Base-by-base conservation (phyloP, 129 eudicot genomes). In the Artemisia tridentata region DNA sequence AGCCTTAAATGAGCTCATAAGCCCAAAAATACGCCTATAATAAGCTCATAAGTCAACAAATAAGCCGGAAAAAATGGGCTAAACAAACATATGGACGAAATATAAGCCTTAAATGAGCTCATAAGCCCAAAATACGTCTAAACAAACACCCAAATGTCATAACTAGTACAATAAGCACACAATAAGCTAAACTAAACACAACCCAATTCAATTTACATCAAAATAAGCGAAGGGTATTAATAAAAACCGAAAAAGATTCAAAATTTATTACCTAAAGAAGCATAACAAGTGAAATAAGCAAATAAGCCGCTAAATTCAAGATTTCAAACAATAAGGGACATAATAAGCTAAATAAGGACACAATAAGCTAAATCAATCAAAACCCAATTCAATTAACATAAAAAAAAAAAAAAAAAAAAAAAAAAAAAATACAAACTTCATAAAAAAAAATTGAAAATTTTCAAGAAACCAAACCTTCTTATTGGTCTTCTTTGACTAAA, bases 381-480 rank as follows among this genome's bases (percentile, higher is more conserved):
- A 13, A 3, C 56, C 56, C 11, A 18, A 47, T 70, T 56, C 55
- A 58, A 58, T 57, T 66, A 12, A 67, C 49, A 27, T 0, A 12
- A 23, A 21, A 58, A 19, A 0, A 18, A 16, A 19, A 0, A 18
- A 16, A 19, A 0, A 18, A 16, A n/a, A n/a, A 12, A 23, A 21
- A 58, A 12, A 23, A 21, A 58, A 19, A 0, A 18, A 16, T n/a
- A 9, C 51, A 63, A 7, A 7, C 45, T 38, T 38, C 8, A 76
- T 34, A 14, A 59, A 50, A 11, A 48, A 7, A 49, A 46, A 77
- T 56, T 57, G 16, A 75, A 38, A 5, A 63, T 34, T 41, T 11
- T 25, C 4, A 56, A 59, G 73, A 69, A 69, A 70, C 10, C 69
- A 18, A 9, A 82, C 86, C 83, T 74, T 70, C 21, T 23, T 18